Base-by-base conservation (phyloP, 2,329 filamentous ascomycete species). In the Aspergillus nomiae region DNA sequence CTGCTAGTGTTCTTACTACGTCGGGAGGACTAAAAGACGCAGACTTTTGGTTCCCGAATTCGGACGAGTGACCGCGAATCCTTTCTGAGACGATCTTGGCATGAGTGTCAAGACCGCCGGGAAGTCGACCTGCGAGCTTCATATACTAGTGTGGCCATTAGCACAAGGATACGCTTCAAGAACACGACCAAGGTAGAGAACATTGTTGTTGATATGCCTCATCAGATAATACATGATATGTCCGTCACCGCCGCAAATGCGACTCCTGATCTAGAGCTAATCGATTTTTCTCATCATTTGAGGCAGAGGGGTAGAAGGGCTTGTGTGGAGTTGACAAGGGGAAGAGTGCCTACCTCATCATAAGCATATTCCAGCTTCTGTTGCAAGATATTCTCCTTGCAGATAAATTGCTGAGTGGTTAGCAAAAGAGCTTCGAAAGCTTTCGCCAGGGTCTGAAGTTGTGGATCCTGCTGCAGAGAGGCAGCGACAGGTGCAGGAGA, bases 181-280 rank as follows among this genome's bases (percentile, higher is more conserved):
- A 9, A 24, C 32, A 60, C 45, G 48, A 65, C 56, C 46, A 66
- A 63, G 43, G 60, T 65, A 46, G 63, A 28, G 65, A 67, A 65
- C 62, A 62, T 66, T 51, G 61, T 58, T 46, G 11, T 30, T 38
- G n/a, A 61, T 59, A 51, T 53, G 59, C 30, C 81, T 78, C 76
- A 72, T 84, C 82, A 83, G 81, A 77, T 81, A 81, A 84, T 83
- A 83, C 77, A 84, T 83, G 80, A 77, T 78, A 71, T 86, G 78
- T 90, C 88, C 82, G 84, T 91, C 89, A 86, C 79, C 74, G 82
- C 81, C 84, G 82, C 83, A 78, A 67, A 72, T 74, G 84, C 81
- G 86, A 84, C 88, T 92, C 85, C 84, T 89, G 90, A 91, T 92
- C 90, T 92, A 92, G 90, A 92, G 90, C 90, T 92, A 92, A 90